phyloP scores from a whole-genome alignment of 768 basidiomycete genomes.

The Pleurotus citrinopileatus region DNA sequence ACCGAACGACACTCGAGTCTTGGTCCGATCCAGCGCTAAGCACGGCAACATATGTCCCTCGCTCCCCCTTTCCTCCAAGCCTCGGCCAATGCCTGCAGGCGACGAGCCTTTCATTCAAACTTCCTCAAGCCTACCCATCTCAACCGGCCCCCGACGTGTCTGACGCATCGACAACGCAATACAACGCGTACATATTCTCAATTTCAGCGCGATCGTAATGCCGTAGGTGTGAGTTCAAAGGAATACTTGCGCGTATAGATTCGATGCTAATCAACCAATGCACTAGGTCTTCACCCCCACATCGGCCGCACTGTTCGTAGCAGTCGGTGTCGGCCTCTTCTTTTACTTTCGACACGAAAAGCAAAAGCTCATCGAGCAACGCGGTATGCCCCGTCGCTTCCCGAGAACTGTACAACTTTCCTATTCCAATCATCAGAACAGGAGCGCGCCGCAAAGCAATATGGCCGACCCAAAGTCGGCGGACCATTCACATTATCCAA shows the following conservation, averaged over 20 bases:
- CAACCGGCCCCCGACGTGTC: not conserved
- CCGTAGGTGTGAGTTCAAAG: conserved; percentile 16
- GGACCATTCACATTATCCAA: conserved; percentile 82
- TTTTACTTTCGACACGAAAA: conserved; percentile 92
- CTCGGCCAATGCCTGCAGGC: not conserved
- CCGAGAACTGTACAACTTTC: not conserved
- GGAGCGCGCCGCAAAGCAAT: conserved; percentile 67
- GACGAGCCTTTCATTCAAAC: not conserved
- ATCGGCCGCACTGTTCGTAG: conserved; percentile 81
- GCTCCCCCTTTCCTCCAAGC: not conserved
- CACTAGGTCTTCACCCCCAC: conserved; percentile 87
- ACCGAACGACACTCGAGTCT: no score
- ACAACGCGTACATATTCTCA: conserved; percentile 4
- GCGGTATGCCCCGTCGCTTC: conserved; percentile 47
- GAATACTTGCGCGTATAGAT: not conserved
- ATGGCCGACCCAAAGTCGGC: conserved; percentile 86
- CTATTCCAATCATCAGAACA: conserved; percentile 52
- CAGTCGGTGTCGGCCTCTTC: conserved; percentile 77
- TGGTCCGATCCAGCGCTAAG: no score
- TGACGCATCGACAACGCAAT: not conserved
- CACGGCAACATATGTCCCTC: no score
- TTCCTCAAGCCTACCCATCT: not conserved
- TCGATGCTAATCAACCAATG: not conserved
- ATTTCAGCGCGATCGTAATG: conserved; percentile 11
- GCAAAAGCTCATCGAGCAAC: conserved; percentile 67